Conservation (phyloP, 768 basidiomycete genomes). For the Lactifluus subvellereus region DNA sequence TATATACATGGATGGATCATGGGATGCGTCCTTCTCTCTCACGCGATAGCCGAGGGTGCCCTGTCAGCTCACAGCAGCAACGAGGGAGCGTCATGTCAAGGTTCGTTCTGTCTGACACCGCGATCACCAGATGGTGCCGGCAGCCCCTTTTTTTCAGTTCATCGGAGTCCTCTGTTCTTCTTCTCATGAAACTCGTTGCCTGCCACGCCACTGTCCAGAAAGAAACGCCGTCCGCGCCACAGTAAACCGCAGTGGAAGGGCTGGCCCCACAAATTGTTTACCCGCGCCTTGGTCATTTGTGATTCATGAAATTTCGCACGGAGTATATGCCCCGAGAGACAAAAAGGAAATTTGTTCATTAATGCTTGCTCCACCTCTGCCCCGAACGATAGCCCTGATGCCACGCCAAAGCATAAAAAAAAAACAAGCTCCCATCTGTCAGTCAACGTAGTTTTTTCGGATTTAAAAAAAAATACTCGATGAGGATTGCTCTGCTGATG, state of each 20-base stretch:
- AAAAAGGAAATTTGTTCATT: constrained; percentile 1
- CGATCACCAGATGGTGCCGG: not conserved
- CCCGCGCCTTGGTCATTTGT: not conserved
- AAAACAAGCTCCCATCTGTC: constrained; percentile 3
- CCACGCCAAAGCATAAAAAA: not conserved
- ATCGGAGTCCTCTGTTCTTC: not conserved
- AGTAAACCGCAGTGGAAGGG: constrained; percentile 1
- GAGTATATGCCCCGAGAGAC: not conserved
- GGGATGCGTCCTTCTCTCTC: not conserved
- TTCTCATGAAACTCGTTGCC: constrained; percentile 18
- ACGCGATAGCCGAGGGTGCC: constrained; percentile 9
- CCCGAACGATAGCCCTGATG: not conserved
- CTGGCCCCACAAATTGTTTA: not conserved
- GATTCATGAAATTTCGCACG: constrained; percentile 4
- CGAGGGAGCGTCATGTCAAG: constrained; percentile 4
- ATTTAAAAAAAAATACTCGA: not conserved
- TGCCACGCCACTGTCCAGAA: constrained; percentile 14
- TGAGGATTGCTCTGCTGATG: not conserved
- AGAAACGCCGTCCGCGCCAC: constrained; percentile 16
- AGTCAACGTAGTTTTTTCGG: not conserved
- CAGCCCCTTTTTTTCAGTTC: not conserved
- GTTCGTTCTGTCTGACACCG: not conserved
- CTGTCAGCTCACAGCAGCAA: not conserved
- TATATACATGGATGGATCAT: not conserved
- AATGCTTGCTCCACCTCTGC: not conserved